Percentiles rank a stretch among this genome's conserved stretches.
phyloP scores from a whole-genome alignment of 164 flowering plant species.

The Taxillus chinensis region DNA sequence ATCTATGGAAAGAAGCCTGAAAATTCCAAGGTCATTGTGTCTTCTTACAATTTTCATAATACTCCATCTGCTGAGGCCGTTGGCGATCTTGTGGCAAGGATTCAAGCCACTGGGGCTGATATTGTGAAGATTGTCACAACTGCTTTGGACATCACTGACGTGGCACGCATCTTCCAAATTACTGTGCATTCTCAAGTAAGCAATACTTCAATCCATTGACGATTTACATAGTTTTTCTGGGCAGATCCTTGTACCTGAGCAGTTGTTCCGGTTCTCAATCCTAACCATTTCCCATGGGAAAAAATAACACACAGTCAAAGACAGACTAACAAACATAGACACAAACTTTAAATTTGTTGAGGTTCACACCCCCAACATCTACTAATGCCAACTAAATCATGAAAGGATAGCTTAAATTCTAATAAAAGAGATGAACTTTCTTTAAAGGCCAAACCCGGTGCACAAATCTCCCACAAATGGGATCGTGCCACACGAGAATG shows the following conservation, averaged over 20 bases:
- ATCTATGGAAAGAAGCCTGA: background rate
- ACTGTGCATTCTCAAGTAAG: background rate
- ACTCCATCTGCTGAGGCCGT: background rate
- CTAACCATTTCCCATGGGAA: too few relatives aligned
- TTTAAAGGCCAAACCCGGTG: background rate
- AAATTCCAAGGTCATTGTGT: background rate
- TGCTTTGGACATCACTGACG: constrained; percentile 1
- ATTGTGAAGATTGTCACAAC: background rate
- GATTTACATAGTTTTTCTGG: too few relatives aligned
- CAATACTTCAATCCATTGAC: background rate
- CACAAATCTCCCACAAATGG: background rate
- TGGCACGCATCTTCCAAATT: background rate
- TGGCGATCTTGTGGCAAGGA: constrained; percentile 2
- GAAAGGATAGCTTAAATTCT: too few relatives aligned
- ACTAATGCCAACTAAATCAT: too few relatives aligned
- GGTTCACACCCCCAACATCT: too few relatives aligned
- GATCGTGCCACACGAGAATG: background rate
- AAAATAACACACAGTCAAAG: too few relatives aligned
- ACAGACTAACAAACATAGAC: too few relatives aligned
- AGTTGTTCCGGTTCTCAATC: too few relatives aligned
- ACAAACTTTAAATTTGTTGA: too few relatives aligned
- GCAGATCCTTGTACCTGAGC: too few relatives aligned
- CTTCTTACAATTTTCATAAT: background rate
- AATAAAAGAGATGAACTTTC: too few relatives aligned
- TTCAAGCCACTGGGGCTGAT: background rate